Evolutionary conservation across 108 stramenopile genomes (phyloP), one percentile per base, ranked within the genome.

Genomic region (Fragilariopsis cylindrus): DNA sequence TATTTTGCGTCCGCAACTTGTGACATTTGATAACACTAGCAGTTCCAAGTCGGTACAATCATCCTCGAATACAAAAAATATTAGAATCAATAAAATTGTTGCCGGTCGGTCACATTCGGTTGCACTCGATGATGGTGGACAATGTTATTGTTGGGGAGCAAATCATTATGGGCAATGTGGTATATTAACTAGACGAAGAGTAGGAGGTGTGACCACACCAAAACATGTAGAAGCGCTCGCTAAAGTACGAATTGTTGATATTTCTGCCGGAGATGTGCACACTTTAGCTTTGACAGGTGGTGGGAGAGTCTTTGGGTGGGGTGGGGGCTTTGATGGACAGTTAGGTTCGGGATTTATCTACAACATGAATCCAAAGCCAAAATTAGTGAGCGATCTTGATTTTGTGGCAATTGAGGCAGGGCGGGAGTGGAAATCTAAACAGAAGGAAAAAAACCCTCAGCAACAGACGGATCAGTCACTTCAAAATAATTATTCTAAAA

Each of bases 181-280:
- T 63, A 55, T 73, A 30, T 12, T 73, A 42, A 76, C 69, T 30
- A 65, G 79, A 16, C 67, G 86, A 3, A 69, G 84, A 18, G 42
- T 75, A 45, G 69, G 74, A 49, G 70, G 70, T 18, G 72, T 82
- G 4, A 78, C 85, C 16, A 81, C 86, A 1, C 90, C 93, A 16
- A 82, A 84, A 41, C 84, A 79, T 43, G 86, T 95, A 8, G 85
- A 89, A 46, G 85, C 90, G 0, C 57, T 95, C 48, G 57, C 72
- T 13, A 82, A 90, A 72, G 87, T 92, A 4, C 65, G 67, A 47
- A 86, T 92, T 70, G 86, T 81, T 4, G 67, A 82, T 12, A 82
- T 95, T 55, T 87, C 88, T n/a, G 91, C 91, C n/a, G 96, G 97
- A 7, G 97, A 95, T 75, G 87, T 91, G 42, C 98, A 99, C 74